A percentile compares a stretch with the other conserved stretches of the same genome.
phyloP scores from a whole-genome alignment of 1,139 yeast genomes.

The Saccharomyces pastorianus region DNA sequence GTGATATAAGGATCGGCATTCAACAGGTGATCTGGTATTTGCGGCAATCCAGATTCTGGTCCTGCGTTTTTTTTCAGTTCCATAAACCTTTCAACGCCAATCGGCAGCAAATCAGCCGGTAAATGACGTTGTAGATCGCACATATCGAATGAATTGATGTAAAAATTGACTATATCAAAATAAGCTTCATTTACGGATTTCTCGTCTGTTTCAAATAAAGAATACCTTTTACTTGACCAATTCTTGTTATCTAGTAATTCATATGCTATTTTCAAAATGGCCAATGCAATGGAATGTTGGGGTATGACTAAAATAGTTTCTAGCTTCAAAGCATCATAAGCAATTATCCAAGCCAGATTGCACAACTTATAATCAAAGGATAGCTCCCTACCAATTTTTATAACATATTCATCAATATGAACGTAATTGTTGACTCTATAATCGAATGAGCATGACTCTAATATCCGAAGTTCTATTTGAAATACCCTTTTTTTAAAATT shows the following conservation, averaged over 20 bases:
- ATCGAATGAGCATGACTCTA: constrained; percentile 70
- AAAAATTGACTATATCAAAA: constrained; percentile 53
- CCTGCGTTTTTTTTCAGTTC: constrained; percentile 42
- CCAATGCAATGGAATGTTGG: constrained; percentile 72
- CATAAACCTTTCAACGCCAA: constrained; percentile 41
- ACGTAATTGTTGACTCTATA: constrained; percentile 42
- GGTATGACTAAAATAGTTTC: constrained; percentile 67
- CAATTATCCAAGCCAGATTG: constrained; percentile 63
- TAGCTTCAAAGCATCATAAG: constrained; percentile 67
- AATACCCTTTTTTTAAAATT: constrained; percentile 47
- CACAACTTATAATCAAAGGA: constrained; percentile 40
- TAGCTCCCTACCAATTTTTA: constrained; percentile 57
- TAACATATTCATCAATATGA: constrained; percentile 59
- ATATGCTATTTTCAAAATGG: constrained; percentile 47
- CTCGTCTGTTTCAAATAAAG: constrained; percentile 43
- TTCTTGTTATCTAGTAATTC: constrained; percentile 30
- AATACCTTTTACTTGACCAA: constrained; percentile 21
- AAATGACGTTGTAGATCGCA: constrained; percentile 31
- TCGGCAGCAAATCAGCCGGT: constrained; percentile 12
- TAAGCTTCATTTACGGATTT: constrained; percentile 52
- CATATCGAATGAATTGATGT: constrained; percentile 44
- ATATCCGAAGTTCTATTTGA: constrained; percentile 57
- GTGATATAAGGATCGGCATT: constrained; percentile 29
- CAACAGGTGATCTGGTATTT: constrained; percentile 15
- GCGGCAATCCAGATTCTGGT: constrained; percentile 39